Conservation (phyloP, 192 early-diverging fungal species). For the Globomyces pollinis-pini region DNA sequence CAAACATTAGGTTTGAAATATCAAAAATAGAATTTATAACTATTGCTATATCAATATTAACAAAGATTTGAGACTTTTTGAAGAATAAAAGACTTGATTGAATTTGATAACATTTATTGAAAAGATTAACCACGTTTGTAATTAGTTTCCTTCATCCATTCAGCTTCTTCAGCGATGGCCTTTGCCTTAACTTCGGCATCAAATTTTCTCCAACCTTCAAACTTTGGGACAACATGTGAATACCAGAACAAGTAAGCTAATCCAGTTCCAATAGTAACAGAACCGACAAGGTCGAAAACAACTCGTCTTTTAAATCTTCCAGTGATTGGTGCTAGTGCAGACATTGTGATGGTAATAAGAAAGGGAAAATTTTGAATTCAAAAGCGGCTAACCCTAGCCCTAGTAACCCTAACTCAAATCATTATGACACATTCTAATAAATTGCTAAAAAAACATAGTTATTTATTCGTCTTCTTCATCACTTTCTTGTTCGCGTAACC, state of each 20-base stretch:
- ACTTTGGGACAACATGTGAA: constrained; percentile 19
- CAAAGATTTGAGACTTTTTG: too few species aligned
- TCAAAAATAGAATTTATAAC: too few species aligned
- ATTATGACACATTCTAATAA: too few species aligned
- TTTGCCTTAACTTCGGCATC: neutral
- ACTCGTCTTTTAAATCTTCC: constrained; percentile 31
- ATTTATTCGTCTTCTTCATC: constrained; percentile 53
- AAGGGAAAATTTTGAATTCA: too few species aligned
- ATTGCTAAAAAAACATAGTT: too few species aligned
- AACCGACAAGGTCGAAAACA: constrained; percentile 36
- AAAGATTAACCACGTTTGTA: neutral
- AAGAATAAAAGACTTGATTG: too few species aligned
- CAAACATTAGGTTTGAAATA: too few species aligned
- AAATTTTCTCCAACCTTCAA: neutral
- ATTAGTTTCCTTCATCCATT: neutral
- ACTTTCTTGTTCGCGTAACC: constrained; percentile 66
- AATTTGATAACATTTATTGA: too few species aligned
- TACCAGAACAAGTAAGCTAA: constrained; percentile 29
- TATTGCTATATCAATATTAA: too few species aligned
- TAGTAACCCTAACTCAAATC: too few species aligned
- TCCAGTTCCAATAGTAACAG: constrained; percentile 26
- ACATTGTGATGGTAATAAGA: too few species aligned
- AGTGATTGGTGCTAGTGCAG: constrained; percentile 44
- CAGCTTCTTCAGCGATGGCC: neutral
- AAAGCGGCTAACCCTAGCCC: too few species aligned